Percentiles rank a stretch among this genome's conserved stretches.
Conservation (phyloP, 768 basidiomycete genomes). For the Fistulinella prunicolor region DNA sequence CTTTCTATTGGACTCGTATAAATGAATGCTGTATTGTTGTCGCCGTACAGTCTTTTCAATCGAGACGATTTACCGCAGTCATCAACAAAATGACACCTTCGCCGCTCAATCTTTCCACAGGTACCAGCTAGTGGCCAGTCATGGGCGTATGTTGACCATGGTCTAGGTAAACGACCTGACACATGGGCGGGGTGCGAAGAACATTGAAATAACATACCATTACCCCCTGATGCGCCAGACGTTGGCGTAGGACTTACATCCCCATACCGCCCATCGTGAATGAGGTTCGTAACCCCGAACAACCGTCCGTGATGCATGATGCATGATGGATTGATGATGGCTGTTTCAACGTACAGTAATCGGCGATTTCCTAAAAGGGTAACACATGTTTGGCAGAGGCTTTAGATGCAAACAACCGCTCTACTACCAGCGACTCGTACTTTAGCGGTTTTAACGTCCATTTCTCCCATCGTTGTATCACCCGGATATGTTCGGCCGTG, state of each 20-base stretch:
- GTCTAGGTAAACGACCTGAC: constrained; percentile 46
- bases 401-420: no score
- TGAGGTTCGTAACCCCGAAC: constrained; percentile 42
- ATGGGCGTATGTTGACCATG: constrained; percentile 56
- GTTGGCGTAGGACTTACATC: not conserved
- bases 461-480: no score
- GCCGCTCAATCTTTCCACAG: constrained; percentile 52
- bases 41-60: no score
- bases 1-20: no score
- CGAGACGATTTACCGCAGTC: no score
- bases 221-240: constrained; percentile 5
- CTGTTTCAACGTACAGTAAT: no score
- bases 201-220: not conserved
- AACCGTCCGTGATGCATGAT: constrained; percentile 27
- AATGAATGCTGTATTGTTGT: no score
- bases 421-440: no score
- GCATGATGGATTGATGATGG: no score
- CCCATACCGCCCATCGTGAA: constrained; percentile 28
- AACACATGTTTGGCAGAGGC: no score
- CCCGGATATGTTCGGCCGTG: constrained; percentile 9
- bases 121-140: constrained; percentile 64
- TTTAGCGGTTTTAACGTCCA: no score
- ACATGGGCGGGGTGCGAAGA: constrained; percentile 46
- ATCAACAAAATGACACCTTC: constrained; percentile 84
- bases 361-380: no score